Percentiles rank a stretch among this genome's conserved stretches.
Evolutionary conservation across 345 rosid genomes (phyloP).

Genomic region (Heritiera littoralis): DNA sequence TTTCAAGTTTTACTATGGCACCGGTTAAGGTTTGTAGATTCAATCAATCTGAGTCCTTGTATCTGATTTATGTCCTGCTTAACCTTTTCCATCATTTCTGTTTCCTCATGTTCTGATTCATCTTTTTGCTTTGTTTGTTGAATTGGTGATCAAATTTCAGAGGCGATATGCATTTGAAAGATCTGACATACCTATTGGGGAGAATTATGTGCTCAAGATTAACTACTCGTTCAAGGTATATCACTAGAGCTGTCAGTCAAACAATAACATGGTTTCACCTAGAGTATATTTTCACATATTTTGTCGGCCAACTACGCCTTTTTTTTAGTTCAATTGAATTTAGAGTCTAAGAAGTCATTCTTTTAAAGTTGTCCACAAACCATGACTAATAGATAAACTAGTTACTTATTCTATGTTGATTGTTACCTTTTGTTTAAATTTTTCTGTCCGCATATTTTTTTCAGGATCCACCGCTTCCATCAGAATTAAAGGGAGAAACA

Average conservation of each 20-base stretch:
- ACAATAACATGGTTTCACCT: background rate
- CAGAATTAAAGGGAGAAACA: slow-evolving; percentile 79
- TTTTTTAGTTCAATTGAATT: background rate
- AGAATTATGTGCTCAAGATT: slow-evolving; percentile 83
- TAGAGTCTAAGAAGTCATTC: background rate
- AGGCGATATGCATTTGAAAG: slow-evolving; percentile 87
- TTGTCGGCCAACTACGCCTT: background rate
- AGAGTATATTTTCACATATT: slow-evolving; percentile 5
- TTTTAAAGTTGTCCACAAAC: slow-evolving; percentile 2
- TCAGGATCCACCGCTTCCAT: slow-evolving; percentile 90
- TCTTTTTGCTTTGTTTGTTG: slow-evolving; percentile 28
- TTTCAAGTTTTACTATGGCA: slow-evolving; percentile 80
- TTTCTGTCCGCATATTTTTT: slow-evolving; percentile 22
- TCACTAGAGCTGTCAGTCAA: slow-evolving; percentile 14
- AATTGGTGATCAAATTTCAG: slow-evolving; percentile 40
- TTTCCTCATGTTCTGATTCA: slow-evolving; percentile 16
- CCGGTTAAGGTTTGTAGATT: slow-evolving; percentile 75
- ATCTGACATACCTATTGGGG: slow-evolving; percentile 74
- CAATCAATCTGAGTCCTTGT: slow-evolving; percentile 17
- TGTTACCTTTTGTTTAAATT: background rate
- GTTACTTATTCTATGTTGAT: background rate
- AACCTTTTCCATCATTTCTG: background rate
- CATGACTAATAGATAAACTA: slow-evolving; percentile 7
- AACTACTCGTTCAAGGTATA: slow-evolving; percentile 91
- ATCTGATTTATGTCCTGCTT: background rate